These are phyloP conservation scores for Aspergillus pseudonomiae DNA, from an alignment of 2,329 filamentous ascomycete genomes.

Conservation along the genomic window DNA sequence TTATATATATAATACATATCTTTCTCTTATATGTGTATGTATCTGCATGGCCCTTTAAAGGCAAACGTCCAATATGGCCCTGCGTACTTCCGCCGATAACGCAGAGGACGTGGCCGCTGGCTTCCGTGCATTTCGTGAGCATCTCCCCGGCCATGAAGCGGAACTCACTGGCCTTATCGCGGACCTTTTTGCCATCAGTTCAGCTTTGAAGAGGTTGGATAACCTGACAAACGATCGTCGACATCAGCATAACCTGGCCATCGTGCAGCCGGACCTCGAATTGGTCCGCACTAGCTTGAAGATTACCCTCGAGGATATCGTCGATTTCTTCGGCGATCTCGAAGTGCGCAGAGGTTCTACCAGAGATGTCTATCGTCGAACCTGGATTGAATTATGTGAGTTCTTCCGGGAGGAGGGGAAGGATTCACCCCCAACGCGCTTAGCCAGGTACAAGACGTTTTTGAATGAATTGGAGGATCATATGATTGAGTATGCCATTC, in stretches of 20 bases:
- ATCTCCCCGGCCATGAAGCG: constrained; percentile 54
- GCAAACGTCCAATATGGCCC: constrained; percentile 37
- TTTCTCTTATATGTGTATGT: not conserved
- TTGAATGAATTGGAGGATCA: constrained; percentile 49
- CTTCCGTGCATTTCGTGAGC: constrained; percentile 53
- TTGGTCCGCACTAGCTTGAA: constrained; percentile 53
- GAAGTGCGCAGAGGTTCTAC: constrained; percentile 30
- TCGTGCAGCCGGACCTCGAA: constrained; percentile 52
- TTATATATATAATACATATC: not conserved
- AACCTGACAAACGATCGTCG: constrained; percentile 44
- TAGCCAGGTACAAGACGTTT: constrained; percentile 56
- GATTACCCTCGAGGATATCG: constrained; percentile 56
- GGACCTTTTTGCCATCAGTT: constrained; percentile 58
- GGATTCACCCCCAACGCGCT: constrained; percentile 49
- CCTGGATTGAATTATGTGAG: constrained; percentile 55
- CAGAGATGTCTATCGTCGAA: constrained; percentile 47
- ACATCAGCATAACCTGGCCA: constrained; percentile 41
- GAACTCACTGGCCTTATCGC: constrained; percentile 58
- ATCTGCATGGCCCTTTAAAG: constrained; percentile 18
- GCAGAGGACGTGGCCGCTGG: constrained; percentile 58
- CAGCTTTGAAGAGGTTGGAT: constrained; percentile 53
- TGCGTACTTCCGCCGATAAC: constrained; percentile 49
- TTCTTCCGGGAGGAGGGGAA: constrained; percentile 52
- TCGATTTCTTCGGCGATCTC: constrained; percentile 48
- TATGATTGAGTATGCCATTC: constrained; percentile 49